Evolutionary conservation across 1,139 yeast genomes (phyloP).

Genomic region (Geotrichum histeridarum): DNA sequence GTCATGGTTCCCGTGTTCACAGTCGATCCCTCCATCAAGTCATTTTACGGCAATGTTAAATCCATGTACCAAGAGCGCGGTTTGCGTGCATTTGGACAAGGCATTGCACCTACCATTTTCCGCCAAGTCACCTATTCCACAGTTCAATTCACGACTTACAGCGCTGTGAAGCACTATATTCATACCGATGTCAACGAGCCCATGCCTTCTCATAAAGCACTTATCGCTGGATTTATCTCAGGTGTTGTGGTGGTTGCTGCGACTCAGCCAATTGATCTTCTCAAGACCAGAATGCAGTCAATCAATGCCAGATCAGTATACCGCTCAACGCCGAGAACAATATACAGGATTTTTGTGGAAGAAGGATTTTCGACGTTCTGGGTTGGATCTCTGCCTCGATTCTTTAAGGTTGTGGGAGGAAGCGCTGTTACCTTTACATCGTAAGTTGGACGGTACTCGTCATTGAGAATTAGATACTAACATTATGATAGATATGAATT

Average conservation of each 20-base stretch:
- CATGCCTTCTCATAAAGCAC: slow-evolving; percentile 27
- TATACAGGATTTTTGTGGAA: slow-evolving; percentile 61
- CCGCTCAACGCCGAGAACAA: slow-evolving; percentile 62
- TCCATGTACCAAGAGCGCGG: slow-evolving; percentile 72
- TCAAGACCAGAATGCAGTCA: slow-evolving; percentile 85
- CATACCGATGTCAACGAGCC: slow-evolving; percentile 37
- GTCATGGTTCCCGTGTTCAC: slow-evolving; percentile 12
- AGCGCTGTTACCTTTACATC: slow-evolving; percentile 75
- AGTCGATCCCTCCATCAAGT: slow-evolving; percentile 25
- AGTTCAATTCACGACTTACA: slow-evolving; percentile 80
- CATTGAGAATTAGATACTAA: neutral
- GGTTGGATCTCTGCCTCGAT: slow-evolving; percentile 77
- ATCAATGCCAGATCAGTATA: slow-evolving; percentile 56
- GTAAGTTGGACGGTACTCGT: slow-evolving; percentile 38
- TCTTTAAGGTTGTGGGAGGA: slow-evolving; percentile 68
- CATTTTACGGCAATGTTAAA: slow-evolving; percentile 29
- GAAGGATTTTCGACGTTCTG: slow-evolving; percentile 59
- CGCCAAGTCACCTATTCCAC: slow-evolving; percentile 77
- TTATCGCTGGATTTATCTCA: slow-evolving; percentile 42
- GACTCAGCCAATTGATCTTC: slow-evolving; percentile 88
- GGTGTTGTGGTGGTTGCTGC: slow-evolving; percentile 64
- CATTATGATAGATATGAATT: too few relatives aligned
- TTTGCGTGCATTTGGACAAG: slow-evolving; percentile 70
- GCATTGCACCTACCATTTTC: slow-evolving; percentile 69
- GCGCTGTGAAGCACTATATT: slow-evolving; percentile 57